Evolutionary conservation across 2,329 filamentous ascomycete species (phyloP).

Genomic region (Fusarium graminum): DNA sequence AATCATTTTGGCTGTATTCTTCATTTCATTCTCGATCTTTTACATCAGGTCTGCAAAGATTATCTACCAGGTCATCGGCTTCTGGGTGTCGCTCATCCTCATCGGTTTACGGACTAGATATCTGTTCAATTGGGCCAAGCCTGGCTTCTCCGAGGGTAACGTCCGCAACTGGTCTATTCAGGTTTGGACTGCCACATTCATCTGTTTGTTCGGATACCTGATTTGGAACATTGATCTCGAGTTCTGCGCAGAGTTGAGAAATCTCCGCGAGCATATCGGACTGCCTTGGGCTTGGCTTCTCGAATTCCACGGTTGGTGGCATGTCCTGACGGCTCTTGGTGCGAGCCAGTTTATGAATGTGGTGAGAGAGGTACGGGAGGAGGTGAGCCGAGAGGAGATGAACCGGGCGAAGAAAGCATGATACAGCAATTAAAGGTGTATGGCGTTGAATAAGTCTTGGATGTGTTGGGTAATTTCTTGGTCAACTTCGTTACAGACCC

Average conservation of each 20-base stretch:
- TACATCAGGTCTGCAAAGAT: conserved; percentile 60
- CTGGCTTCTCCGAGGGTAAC: conserved; percentile 49
- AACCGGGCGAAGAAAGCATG: conserved; percentile 36
- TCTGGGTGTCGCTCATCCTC: conserved; percentile 52
- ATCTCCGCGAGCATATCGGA: conserved; percentile 60
- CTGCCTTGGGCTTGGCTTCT: conserved; percentile 68
- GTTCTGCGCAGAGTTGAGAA: conserved; percentile 63
- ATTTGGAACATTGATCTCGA: conserved; percentile 71
- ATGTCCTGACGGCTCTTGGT: conserved; percentile 69
- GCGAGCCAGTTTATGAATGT: conserved; percentile 59
- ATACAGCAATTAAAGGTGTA: conserved; percentile 1
- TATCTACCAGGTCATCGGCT: conserved; percentile 58
- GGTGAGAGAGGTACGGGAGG: conserved; percentile 47
- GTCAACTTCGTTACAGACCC: background rate
- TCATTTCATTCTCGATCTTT: conserved; percentile 58
- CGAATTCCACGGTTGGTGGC: conserved; percentile 75
- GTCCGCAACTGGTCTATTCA: conserved; percentile 46
- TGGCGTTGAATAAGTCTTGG: conserved; percentile 5
- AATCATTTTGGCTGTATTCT: conserved; percentile 56
- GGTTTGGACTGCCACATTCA: conserved; percentile 49
- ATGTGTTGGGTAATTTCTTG: background rate
- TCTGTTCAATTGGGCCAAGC: conserved; percentile 52
- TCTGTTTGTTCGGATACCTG: conserved; percentile 61
- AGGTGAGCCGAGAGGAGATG: conserved; percentile 40
- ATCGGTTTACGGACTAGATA: conserved; percentile 54